Evolutionary conservation across 495 filamentous ascomycete genomes (phyloP).

Genomic region (Neurospora sp.): DNA sequence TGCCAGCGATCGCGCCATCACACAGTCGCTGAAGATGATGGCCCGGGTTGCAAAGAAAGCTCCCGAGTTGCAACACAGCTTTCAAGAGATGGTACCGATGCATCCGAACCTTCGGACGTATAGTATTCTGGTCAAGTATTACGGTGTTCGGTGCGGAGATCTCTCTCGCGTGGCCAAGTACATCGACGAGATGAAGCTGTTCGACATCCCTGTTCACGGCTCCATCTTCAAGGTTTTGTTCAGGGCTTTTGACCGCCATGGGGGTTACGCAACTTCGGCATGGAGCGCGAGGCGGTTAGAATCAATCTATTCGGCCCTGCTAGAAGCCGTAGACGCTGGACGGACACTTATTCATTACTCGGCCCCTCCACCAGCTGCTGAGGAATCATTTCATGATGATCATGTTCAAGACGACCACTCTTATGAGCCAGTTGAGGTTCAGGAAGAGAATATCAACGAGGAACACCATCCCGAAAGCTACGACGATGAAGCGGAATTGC

Average conservation of each 20-base stretch:
- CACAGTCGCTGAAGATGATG: slow-evolving; percentile 45
- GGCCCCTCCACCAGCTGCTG: not conserved
- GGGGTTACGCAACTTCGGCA: slow-evolving; percentile 45
- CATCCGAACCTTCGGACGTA: slow-evolving; percentile 57
- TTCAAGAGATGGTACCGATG: slow-evolving; percentile 44
- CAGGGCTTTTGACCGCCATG: slow-evolving; percentile 64
- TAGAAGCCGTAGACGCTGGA: slow-evolving; percentile 29
- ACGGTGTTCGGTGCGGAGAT: slow-evolving; percentile 43
- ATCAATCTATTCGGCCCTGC: slow-evolving; percentile 35
- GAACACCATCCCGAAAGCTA: not conserved
- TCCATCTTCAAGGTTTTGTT: slow-evolving; percentile 59
- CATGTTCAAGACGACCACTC: not conserved
- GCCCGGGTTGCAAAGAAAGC: slow-evolving; percentile 32
- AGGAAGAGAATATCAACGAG: not conserved
- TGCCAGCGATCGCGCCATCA: slow-evolving; percentile 40
- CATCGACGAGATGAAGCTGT: slow-evolving; percentile 55
- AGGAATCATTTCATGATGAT: not conserved
- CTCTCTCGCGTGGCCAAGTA: slow-evolving; percentile 45
- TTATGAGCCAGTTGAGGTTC: not conserved
- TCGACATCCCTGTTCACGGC: slow-evolving; percentile 46
- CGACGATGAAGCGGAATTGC: not conserved
- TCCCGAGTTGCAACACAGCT: slow-evolving; percentile 28
- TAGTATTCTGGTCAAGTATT: slow-evolving; percentile 50
- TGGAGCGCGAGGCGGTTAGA: slow-evolving; percentile 56
- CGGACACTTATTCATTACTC: not conserved